Percentiles rank a stretch among this genome's conserved stretches.
Conservation (phyloP, 306 rosid species). For the Lagenaria siceraria region DNA sequence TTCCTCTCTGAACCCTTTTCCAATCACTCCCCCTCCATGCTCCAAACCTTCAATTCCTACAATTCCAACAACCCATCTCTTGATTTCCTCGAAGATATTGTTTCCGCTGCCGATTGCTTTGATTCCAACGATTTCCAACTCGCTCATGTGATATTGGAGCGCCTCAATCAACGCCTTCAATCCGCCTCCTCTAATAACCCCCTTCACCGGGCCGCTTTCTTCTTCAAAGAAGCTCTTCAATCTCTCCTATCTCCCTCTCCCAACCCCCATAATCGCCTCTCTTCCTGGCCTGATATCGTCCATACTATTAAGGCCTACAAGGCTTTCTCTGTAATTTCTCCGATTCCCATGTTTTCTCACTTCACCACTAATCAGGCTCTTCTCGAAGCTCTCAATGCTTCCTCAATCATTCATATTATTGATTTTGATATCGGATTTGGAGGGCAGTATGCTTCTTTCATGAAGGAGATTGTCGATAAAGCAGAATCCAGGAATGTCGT, state of each 20-base stretch:
- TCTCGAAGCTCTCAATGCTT: slow-evolving; percentile 46
- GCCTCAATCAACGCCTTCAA: slow-evolving; percentile 56
- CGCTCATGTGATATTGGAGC: slow-evolving; percentile 57
- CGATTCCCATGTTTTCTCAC: slow-evolving; percentile 74
- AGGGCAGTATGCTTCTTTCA: slow-evolving; percentile 70
- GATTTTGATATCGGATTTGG: slow-evolving; percentile 87
- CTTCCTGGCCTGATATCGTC: slow-evolving; percentile 59
- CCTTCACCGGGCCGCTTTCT: slow-evolving; percentile 52
- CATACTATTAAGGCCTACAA: slow-evolving; percentile 52
- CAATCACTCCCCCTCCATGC: slow-evolving; percentile 10
- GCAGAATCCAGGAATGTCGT: slow-evolving; percentile 19
- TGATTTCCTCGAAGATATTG: slow-evolving; percentile 57
- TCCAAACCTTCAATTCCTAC: slow-evolving; percentile 8
- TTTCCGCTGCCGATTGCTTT: slow-evolving; percentile 66
- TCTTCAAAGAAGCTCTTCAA: slow-evolving; percentile 68
- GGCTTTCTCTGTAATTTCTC: slow-evolving; percentile 57
- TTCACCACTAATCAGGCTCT: slow-evolving; percentile 84
- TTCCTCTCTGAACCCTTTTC: slow-evolving; percentile 35
- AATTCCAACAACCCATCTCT: slow-evolving; percentile 26
- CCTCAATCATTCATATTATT: slow-evolving; percentile 49
- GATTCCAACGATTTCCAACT: slow-evolving; percentile 47
- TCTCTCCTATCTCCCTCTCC: slow-evolving; percentile 47
- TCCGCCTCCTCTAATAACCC: slow-evolving; percentile 34
- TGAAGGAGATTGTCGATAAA: slow-evolving; percentile 66
- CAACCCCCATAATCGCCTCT: slow-evolving; percentile 26